These are phyloP conservation scores for Taiozyma onychis DNA, from an alignment of 1,139 yeast species.

Conservation along the genomic window DNA sequence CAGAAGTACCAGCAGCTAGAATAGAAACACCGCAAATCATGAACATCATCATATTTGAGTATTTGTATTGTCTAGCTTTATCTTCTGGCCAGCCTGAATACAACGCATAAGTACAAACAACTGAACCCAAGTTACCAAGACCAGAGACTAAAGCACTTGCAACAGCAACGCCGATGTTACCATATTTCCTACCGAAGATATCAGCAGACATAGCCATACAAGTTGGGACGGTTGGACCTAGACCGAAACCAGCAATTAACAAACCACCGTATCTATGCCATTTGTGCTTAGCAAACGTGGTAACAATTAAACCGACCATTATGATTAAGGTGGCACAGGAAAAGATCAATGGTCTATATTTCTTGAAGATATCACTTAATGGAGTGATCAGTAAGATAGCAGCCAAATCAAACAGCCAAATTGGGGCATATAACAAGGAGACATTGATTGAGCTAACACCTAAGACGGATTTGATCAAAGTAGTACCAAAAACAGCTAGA, in stretches of 20 bases:
- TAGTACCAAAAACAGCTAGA: conserved; percentile 78
- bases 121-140: conserved; percentile 81
- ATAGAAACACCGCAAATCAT: conserved; percentile 71
- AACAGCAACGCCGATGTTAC: conserved; percentile 82
- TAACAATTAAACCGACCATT: conserved; percentile 68
- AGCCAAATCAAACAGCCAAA: conserved; percentile 82
- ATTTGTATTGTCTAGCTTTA: conserved; percentile 47
- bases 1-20: conserved; percentile 33
- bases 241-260: conserved; percentile 76
- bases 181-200: conserved; percentile 64
- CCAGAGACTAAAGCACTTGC: conserved; percentile 82
- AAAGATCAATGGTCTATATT: conserved; percentile 56
- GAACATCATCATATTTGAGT: conserved; percentile 83
- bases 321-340: conserved; percentile 57
- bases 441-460: conserved; percentile 59
- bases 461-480: conserved; percentile 66
- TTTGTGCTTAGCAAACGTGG: conserved; percentile 65
- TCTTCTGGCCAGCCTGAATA: conserved; percentile 88
- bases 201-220: conserved; percentile 86
- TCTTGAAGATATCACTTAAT: conserved; percentile 63
- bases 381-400: conserved; percentile 76
- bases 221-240: conserved; percentile 89
- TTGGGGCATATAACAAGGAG: conserved; percentile 78
- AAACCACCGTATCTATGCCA: conserved; percentile 82
- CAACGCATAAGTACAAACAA: conserved; percentile 78